Conservation (phyloP, 805 yeast genomes). For the Zygosaccharomyces bailii region DNA sequence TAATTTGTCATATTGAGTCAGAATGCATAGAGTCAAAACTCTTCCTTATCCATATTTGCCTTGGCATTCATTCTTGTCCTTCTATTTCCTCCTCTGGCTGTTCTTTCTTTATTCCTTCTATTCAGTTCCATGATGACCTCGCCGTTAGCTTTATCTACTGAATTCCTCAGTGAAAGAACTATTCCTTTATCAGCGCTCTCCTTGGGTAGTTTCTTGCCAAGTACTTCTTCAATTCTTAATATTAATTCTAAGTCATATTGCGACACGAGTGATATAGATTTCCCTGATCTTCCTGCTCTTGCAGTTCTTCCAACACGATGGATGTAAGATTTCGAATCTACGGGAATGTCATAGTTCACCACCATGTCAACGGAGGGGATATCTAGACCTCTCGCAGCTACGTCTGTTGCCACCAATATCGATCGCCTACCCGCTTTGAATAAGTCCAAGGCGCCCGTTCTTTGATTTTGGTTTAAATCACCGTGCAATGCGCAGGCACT, state of each 20-base stretch:
- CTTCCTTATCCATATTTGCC: conserved; percentile 48
- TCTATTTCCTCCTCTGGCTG: conserved; percentile 40
- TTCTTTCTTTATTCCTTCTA: conserved; percentile 61
- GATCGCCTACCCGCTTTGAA: conserved; percentile 69
- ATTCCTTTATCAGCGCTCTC: conserved; percentile 75
- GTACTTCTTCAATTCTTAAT: conserved; percentile 81
- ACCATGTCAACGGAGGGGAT: conserved; percentile 78
- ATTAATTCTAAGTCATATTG: conserved; percentile 92
- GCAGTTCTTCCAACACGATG: conserved; percentile 96
- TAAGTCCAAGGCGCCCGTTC: conserved; percentile 76
- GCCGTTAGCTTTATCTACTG: conserved; percentile 88
- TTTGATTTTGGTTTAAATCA: conserved; percentile 77
- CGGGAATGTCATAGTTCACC: conserved; percentile 74
- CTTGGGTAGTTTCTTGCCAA: conserved; percentile 79
- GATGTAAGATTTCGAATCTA: conserved; percentile 78
- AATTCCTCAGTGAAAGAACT: conserved; percentile 71
- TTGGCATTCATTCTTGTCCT: conserved; percentile 39
- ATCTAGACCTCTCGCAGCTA: conserved; percentile 87
- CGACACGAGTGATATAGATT: conserved; percentile 81
- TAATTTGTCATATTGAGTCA: too few species aligned
- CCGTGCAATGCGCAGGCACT: conserved; percentile 93
- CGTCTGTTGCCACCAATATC: conserved; percentile 77
- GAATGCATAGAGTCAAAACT: too few species aligned
- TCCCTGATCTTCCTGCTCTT: conserved; percentile 87
- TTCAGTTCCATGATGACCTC: conserved; percentile 75